phyloP scores from a whole-genome alignment of 2,329 filamentous ascomycete genomes.

The Pseudogymnoascus sp. region DNA sequence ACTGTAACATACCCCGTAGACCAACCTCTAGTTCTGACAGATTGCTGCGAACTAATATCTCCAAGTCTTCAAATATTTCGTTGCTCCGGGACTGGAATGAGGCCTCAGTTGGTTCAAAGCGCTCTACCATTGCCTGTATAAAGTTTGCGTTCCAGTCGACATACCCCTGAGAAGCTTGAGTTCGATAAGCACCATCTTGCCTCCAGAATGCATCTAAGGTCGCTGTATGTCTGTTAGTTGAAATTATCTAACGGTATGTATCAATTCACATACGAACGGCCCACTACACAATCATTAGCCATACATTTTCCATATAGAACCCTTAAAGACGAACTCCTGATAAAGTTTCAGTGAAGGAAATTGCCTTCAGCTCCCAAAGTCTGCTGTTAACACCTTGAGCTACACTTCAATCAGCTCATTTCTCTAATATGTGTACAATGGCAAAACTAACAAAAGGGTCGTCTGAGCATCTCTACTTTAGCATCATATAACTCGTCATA shows the following conservation, averaged over 20 bases:
- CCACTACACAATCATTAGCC: neutral
- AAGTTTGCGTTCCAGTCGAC: constrained; percentile 15
- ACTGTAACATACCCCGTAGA: neutral
- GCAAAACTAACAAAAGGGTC: constrained; percentile 10
- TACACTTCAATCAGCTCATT: constrained; percentile 11
- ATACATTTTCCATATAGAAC: neutral
- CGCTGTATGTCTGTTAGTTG: constrained; percentile 9
- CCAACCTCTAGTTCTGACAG: neutral
- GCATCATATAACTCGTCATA: neutral
- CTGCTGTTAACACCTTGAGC: constrained; percentile 9
- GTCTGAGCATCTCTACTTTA: constrained; percentile 11
- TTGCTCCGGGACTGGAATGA: constrained; percentile 1
- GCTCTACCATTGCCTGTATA: constrained; percentile 14
- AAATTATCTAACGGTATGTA: neutral
- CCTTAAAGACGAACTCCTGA: constrained; percentile 11
- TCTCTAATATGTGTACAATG: neutral
- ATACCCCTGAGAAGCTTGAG: neutral
- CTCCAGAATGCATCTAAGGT: constrained; percentile 16
- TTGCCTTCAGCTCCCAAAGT: constrained; percentile 11
- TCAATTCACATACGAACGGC: neutral
- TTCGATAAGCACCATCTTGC: constrained; percentile 13
- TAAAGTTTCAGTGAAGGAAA: constrained; percentile 1
- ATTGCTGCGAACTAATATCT: neutral
- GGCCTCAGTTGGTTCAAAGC: constrained; percentile 13
- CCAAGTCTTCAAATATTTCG: constrained; percentile 10